A percentile compares a stretch with the other conserved stretches of the same genome.
phyloP scores from a whole-genome alignment of 305 asterid genomes.

The Fraxinus floribunda region DNA sequence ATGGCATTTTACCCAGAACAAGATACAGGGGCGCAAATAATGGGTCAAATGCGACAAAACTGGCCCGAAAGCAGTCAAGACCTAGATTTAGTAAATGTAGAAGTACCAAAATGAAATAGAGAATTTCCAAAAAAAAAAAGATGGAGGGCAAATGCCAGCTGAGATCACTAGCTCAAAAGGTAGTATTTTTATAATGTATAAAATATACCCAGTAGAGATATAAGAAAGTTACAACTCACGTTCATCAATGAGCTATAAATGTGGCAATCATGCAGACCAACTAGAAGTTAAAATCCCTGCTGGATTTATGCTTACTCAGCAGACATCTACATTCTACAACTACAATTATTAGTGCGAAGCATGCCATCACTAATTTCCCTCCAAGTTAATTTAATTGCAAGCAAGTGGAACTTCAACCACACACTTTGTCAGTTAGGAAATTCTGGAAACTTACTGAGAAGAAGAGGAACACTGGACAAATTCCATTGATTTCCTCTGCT shows the following conservation, averaged over 20 bases:
- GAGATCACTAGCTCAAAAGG: not conserved
- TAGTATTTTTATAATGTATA: not conserved
- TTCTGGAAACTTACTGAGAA: constrained; percentile 67
- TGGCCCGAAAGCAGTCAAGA: not conserved
- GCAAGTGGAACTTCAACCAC: not conserved
- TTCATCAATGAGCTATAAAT: not conserved
- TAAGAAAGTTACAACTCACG: not conserved
- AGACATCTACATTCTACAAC: not conserved
- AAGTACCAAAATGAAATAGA: not conserved
- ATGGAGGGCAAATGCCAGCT: not conserved
- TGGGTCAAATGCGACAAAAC: not conserved
- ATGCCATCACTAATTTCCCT: not conserved
- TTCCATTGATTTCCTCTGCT: constrained; percentile 60
- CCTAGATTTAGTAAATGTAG: not conserved
- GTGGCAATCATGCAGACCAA: not conserved
- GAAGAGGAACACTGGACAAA: constrained; percentile 78
- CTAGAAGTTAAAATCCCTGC: not conserved
- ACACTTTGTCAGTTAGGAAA: not conserved
- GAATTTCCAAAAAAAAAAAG: not conserved
- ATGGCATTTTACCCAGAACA: not conserved
- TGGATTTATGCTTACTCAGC: not conserved
- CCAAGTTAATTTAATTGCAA: not conserved
- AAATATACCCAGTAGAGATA: not conserved
- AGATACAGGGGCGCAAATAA: not conserved
- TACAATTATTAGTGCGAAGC: not conserved